Percentiles rank a stretch among this genome's conserved stretches.
These are phyloP conservation scores for barley (Hordeum vulgare) DNA, from an alignment of 176 grass and related monocot species.

Conservation along the genomic window MorexV3_pseudomolecules_assembly NC_058518.1:319287269-319287768, in stretches of 20 bases:
- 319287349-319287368: constrained; percentile 18
- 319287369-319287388: constrained; percentile 17
- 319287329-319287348: constrained; percentile 9
- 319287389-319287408: constrained; percentile 10
- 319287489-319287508: neutral
- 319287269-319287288: neutral
- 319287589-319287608: neutral
- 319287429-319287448: neutral
- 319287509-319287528: neutral
- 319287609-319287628: neutral
- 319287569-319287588: neutral
- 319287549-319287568: neutral
- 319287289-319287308: constrained; percentile 14
- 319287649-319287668: neutral
- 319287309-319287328: constrained; percentile 42
- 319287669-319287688: neutral
- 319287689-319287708: neutral
- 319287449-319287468: neutral
- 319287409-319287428: neutral
- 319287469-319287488: neutral
- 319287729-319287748: neutral
- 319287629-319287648: neutral
- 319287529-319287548: neutral
- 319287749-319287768: neutral
- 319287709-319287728: neutral